phyloP scores from a whole-genome alignment of 257 asterid genomes.

The Catharanthus roseus region DNA sequence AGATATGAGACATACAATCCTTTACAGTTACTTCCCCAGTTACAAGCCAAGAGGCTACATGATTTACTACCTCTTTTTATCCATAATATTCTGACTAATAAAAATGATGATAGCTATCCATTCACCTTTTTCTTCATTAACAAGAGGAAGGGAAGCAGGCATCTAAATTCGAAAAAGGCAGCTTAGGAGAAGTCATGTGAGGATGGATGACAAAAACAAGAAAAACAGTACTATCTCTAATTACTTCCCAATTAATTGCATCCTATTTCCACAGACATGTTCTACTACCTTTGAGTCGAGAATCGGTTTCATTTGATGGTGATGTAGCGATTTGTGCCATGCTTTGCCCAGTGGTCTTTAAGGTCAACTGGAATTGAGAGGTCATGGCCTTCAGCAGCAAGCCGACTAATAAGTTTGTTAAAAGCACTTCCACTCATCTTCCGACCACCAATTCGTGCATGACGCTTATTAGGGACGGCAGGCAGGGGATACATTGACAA shows the following conservation, averaged over 20 bases:
- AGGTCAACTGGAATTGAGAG: conserved; percentile 82
- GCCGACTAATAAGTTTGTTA: conserved; percentile 81
- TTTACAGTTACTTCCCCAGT: conserved; percentile 22
- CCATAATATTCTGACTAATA: conserved; percentile 6
- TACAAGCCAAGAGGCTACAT: conserved; percentile 7
- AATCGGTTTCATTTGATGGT: conserved; percentile 60
- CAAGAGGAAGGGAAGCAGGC: not conserved
- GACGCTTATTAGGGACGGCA: conserved; percentile 89
- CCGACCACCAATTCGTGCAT: conserved; percentile 90
- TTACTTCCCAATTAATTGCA: not conserved
- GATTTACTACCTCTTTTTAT: not conserved
- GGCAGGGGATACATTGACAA: conserved; percentile 89
- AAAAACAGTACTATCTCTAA: not conserved
- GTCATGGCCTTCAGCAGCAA: conserved; percentile 82
- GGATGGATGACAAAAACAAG: not conserved
- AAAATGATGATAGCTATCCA: not conserved
- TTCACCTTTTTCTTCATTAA: conserved; percentile 12
- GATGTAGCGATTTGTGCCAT: conserved; percentile 93
- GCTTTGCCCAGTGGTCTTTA: conserved; percentile 94
- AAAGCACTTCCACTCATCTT: conserved; percentile 98
- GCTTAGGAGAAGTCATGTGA: not conserved
- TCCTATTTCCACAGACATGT: not conserved
- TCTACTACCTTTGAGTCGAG: not conserved
- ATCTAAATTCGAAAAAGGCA: not conserved
- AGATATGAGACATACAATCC: conserved; percentile 14